Evolutionary conservation across 2,329 filamentous ascomycete species (phyloP), one percentile per base, ranked within the genome.

Genomic region (Microsporum canis): DNA sequence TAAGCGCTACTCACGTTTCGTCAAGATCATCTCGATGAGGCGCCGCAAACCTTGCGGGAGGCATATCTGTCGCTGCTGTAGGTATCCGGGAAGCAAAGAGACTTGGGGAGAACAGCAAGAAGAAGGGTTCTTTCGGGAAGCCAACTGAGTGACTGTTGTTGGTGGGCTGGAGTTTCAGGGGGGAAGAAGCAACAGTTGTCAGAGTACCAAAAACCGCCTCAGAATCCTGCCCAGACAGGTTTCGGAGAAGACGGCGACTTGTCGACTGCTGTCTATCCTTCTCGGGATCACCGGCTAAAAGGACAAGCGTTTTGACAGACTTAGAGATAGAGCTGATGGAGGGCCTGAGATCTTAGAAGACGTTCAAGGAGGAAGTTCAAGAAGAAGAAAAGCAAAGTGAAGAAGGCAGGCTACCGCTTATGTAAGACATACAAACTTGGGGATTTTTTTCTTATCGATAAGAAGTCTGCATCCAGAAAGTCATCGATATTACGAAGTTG

Each of bases 21-120:
- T 80, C 77, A 39, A 86, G 75, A 71, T 83, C 81, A 71, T 83
- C 81, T 73, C 80, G 82, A 66, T 78, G 77, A 62, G 79, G 79
- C 59, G 80, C 73, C 57, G 72, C 27, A 29, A 51, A 51, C 27
- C 27, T 51, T 10, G 45, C 3, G 23, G 45, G 45, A 51, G 45
- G 72, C n/a, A 74, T 72, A 68, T 73, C 73, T 38, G 45, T 14
- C 27, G 45, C 14, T 29, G 23, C 23, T 31, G 45, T 51, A 33
- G 10, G 45, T 7, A 12, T 33, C 27, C 12, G 7, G 12, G 45
- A 51, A 12, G 3, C 23, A 51, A 23, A 51, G 23, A 14, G 10
- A 27, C 7, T 6, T 12, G 29, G 31, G 45, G 14, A 51, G n/a
- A 31, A 29, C 23, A 3, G 17, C 8, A 12, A 10, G 8, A 8